phyloP scores from a whole-genome alignment of 257 asterid genomes.

The Fraxinus anomala region DNA sequence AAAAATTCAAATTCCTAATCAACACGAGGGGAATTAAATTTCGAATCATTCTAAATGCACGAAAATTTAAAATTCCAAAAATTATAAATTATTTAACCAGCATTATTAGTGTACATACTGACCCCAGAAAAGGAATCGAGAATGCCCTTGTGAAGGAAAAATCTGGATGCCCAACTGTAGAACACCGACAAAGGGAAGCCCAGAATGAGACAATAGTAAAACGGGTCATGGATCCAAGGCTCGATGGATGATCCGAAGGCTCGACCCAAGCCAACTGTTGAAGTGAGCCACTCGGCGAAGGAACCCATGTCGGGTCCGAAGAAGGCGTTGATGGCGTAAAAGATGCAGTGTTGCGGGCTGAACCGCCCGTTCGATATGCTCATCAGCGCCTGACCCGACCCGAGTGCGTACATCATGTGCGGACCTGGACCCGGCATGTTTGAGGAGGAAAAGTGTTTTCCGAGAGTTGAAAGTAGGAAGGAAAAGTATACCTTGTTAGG shows the following conservation, averaged over 20 bases:
- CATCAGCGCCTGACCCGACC: slow-evolving; percentile 78
- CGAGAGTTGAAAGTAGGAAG: neutral
- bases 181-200: slow-evolving; percentile 69
- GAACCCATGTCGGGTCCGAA: slow-evolving; percentile 97
- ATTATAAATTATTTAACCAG: neutral
- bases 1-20: neutral
- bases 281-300: slow-evolving; percentile 81
- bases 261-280: slow-evolving; percentile 63
- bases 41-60: slow-evolving; percentile 6
- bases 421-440: slow-evolving; percentile 98
- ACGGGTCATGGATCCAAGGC: slow-evolving; percentile 80
- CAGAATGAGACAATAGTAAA: slow-evolving; percentile 59
- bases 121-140: slow-evolving; percentile 87
- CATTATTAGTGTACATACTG: slow-evolving; percentile 13
- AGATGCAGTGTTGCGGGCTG: slow-evolving; percentile 87
- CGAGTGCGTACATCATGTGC: slow-evolving; percentile 87
- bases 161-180: slow-evolving; percentile 55
- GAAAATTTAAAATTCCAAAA: neutral
- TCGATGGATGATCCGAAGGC: slow-evolving; percentile 65
- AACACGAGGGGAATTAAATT: neutral
- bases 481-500: neutral
- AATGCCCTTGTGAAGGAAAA: slow-evolving; percentile 55
- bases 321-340: slow-evolving; percentile 85
- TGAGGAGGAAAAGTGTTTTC: neutral
- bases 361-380: slow-evolving; percentile 70